Evolutionary conservation across 2,329 filamentous ascomycete species (phyloP).

Genomic region (Diaporthe ilicicola): DNA sequence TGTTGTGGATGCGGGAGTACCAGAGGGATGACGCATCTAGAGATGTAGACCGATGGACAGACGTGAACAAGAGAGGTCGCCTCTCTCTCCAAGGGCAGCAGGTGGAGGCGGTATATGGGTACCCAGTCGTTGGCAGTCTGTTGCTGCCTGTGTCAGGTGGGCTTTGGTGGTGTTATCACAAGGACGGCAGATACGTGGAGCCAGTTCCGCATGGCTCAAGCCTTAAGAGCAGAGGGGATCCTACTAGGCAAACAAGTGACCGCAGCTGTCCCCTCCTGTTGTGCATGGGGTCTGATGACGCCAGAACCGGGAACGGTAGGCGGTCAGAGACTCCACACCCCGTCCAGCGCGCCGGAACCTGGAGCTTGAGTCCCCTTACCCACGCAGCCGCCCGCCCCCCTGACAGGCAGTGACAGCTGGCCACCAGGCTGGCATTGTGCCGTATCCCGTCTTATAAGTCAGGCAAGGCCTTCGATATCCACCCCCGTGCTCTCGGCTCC

Average conservation of each 20-base stretch:
- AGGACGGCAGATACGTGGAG: slow-evolving; percentile 3
- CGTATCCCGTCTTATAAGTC: background rate
- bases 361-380: slow-evolving; percentile 7
- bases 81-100: background rate
- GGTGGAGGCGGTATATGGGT: background rate
- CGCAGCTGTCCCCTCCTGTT: slow-evolving; percentile 1
- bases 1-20: background rate
- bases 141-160: slow-evolving; percentile 21
- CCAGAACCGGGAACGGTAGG: slow-evolving; percentile 18
- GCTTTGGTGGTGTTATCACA: slow-evolving; percentile 14
- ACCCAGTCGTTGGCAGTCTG: background rate
- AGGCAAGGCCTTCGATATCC: background rate
- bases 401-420: background rate
- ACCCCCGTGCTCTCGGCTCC: background rate
- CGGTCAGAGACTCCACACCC: slow-evolving; percentile 5
- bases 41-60: background rate
- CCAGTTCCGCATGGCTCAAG: background rate
- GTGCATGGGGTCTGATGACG: slow-evolving; percentile 21
- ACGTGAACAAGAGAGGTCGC: background rate
- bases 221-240: background rate
- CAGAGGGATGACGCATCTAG: background rate
- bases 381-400: background rate
- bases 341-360: background rate
- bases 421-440: background rate
- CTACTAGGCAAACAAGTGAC: background rate